These are phyloP conservation scores for Sordariomycetes sp. DNA, from an alignment of 2,329 filamentous ascomycete genomes.

Conservation along the genomic window DNA sequence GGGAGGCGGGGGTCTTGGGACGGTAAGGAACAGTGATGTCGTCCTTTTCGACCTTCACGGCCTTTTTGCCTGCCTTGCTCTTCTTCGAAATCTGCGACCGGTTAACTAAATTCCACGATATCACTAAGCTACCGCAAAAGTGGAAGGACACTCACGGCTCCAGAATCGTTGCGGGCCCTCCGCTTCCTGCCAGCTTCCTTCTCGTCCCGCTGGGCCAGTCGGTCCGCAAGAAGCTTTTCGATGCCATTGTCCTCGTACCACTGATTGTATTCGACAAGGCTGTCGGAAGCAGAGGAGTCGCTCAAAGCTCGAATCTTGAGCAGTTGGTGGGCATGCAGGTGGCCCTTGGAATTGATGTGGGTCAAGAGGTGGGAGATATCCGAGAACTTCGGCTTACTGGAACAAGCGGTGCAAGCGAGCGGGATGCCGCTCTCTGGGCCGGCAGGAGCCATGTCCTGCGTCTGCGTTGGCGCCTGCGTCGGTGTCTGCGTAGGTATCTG, in stretches of 20 bases:
- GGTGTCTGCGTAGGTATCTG: conserved; percentile 7
- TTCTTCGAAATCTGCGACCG: background rate
- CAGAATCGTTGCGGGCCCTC: background rate
- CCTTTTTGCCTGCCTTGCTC: background rate
- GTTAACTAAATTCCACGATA: background rate
- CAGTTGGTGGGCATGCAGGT: conserved; percentile 75
- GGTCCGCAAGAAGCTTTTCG: conserved; percentile 62
- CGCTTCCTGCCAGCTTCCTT: conserved; percentile 8
- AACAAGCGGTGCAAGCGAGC: conserved; percentile 75
- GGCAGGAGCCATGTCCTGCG: conserved; percentile 14
- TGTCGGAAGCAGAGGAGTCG: conserved; percentile 51
- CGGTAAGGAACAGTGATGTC: background rate
- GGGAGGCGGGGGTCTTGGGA: background rate
- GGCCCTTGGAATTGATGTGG: conserved; percentile 86
- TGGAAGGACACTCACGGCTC: background rate
- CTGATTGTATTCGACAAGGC: conserved; percentile 58
- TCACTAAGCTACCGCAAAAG: background rate
- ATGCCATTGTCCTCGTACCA: conserved; percentile 72
- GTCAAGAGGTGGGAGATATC: conserved; percentile 88
- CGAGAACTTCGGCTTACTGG: conserved; percentile 69
- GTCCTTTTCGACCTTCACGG: background rate
- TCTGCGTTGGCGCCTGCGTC: conserved; percentile 7
- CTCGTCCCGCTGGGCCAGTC: conserved; percentile 40
- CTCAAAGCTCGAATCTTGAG: conserved; percentile 61
- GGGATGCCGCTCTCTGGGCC: conserved; percentile 34